Conservation (phyloP, 331 rosid genomes). For the Saraca asoca region DNA sequence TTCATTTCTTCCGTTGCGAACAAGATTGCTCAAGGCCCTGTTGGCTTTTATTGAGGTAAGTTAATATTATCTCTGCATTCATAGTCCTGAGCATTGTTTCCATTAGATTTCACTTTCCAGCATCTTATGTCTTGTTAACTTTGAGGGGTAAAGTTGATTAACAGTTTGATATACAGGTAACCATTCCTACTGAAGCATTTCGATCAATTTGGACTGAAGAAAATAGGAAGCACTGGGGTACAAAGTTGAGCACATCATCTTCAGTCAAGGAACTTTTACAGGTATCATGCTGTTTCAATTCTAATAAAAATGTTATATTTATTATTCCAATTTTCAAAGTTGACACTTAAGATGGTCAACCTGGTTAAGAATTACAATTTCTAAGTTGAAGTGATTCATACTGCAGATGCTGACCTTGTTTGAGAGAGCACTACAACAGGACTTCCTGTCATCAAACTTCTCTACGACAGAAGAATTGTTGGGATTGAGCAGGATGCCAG, state of each 20-base stretch:
- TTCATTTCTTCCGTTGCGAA: conserved; percentile 69
- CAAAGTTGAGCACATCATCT: conserved; percentile 63
- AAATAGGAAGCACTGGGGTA: conserved; percentile 68
- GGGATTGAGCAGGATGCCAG: conserved; percentile 50
- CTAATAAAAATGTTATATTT: conserved; percentile 26
- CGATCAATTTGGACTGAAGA: conserved; percentile 75
- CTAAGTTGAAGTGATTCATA: conserved; percentile 7
- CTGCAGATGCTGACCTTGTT: conserved; percentile 70
- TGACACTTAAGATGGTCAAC: not conserved
- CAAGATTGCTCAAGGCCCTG: conserved; percentile 73
- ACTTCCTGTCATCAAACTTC: conserved; percentile 71
- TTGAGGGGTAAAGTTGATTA: conserved; percentile 19
- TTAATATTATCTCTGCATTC: not conserved
- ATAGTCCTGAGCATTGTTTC: conserved; percentile 2
- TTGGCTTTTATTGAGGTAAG: conserved; percentile 75
- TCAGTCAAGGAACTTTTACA: conserved; percentile 76
- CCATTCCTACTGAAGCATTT: conserved; percentile 77
- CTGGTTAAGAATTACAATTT: too few relatives aligned
- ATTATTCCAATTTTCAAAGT: conserved; percentile 20
- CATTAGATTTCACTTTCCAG: conserved; percentile 13
- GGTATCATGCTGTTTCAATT: conserved; percentile 48
- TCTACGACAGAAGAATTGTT: conserved; percentile 68
- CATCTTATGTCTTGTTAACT: not conserved
- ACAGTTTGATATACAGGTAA: conserved; percentile 59
- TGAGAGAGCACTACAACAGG: conserved; percentile 68